Conservation (phyloP, 768 basidiomycete genomes). For the Hericium coralloides region DNA sequence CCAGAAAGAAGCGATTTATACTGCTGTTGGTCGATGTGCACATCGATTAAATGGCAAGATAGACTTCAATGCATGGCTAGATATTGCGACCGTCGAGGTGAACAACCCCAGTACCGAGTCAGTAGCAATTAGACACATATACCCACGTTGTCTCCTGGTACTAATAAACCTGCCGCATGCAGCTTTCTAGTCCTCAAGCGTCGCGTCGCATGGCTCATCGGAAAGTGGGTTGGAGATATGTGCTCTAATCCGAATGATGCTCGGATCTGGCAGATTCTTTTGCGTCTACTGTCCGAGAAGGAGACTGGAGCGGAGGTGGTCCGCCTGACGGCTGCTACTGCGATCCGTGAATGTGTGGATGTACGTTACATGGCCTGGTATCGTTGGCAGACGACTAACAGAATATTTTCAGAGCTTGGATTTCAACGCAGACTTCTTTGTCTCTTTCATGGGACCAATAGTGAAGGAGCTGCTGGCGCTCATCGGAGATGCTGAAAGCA, state of each 20-base stretch:
- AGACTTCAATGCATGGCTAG: slow-evolving; percentile 64
- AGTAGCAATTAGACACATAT: slow-evolving; percentile 13
- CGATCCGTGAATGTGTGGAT: slow-evolving; percentile 76
- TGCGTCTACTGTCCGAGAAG: slow-evolving; percentile 65
- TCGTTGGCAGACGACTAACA: neutral
- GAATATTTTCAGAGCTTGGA: slow-evolving; percentile 39
- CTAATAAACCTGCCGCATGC: slow-evolving; percentile 7
- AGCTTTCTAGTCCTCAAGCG: slow-evolving; percentile 91
- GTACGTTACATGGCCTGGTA: slow-evolving; percentile 35
- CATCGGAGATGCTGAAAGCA: slow-evolving; percentile 61
- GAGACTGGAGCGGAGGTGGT: slow-evolving; percentile 79
- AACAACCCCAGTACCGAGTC: slow-evolving; percentile 51
- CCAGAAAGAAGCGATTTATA: slow-evolving; percentile 83
- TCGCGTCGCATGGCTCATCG: slow-evolving; percentile 92
- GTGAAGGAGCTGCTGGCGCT: slow-evolving; percentile 63
- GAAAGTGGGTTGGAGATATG: slow-evolving; percentile 76
- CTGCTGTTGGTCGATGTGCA: slow-evolving; percentile 81
- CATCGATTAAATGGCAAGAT: slow-evolving; percentile 50
- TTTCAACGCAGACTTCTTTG: slow-evolving; percentile 55
- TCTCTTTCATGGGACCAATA: slow-evolving; percentile 54
- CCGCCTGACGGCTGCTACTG: slow-evolving; percentile 73
- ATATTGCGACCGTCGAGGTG: slow-evolving; percentile 48
- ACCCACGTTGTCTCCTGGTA: neutral
- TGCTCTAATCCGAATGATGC: slow-evolving; percentile 51
- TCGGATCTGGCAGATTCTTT: slow-evolving; percentile 71